Conservation (phyloP, 2,329 filamentous ascomycete genomes). For the Eutypa lata region DNA sequence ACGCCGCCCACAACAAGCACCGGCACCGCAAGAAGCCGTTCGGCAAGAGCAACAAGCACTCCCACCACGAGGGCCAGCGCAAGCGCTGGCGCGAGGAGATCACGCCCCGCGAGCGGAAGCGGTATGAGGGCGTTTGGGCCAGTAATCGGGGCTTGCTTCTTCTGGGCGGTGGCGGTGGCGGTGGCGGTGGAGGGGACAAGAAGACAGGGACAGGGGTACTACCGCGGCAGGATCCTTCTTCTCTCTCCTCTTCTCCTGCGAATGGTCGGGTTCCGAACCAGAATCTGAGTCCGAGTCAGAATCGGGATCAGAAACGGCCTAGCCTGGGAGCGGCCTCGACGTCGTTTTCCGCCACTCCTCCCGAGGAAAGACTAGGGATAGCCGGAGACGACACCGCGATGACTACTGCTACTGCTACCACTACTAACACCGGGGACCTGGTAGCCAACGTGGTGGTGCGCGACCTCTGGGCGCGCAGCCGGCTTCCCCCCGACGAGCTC, state of each 20-base stretch:
- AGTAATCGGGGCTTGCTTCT: slow-evolving; percentile 67
- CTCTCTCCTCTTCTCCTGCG: too few relatives aligned
- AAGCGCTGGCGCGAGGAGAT: slow-evolving; percentile 76
- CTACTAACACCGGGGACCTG: too few relatives aligned
- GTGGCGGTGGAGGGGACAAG: neutral
- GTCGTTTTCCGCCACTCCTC: too few relatives aligned
- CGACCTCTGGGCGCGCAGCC: slow-evolving; percentile 72
- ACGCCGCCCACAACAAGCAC: slow-evolving; percentile 41
- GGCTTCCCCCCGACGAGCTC: slow-evolving; percentile 65
- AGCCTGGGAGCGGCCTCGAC: too few relatives aligned
- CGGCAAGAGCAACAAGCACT: slow-evolving; percentile 58
- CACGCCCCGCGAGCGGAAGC: slow-evolving; percentile 68
- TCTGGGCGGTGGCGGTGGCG: too few relatives aligned
- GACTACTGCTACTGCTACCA: too few relatives aligned
- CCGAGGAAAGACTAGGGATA: too few relatives aligned
- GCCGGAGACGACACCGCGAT: too few relatives aligned
- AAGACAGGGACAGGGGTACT: neutral
- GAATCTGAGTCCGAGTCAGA: neutral
- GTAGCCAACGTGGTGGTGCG: slow-evolving; percentile 67
- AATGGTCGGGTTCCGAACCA: too few relatives aligned
- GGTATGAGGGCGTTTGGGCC: slow-evolving; percentile 83
- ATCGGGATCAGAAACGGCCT: slow-evolving; percentile 5
- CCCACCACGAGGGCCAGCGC: slow-evolving; percentile 72
- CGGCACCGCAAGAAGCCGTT: slow-evolving; percentile 51
- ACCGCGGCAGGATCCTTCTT: too few relatives aligned